Conservation (phyloP, 257 asterid species). For the Fraxinus pennsylvanica region DNA sequence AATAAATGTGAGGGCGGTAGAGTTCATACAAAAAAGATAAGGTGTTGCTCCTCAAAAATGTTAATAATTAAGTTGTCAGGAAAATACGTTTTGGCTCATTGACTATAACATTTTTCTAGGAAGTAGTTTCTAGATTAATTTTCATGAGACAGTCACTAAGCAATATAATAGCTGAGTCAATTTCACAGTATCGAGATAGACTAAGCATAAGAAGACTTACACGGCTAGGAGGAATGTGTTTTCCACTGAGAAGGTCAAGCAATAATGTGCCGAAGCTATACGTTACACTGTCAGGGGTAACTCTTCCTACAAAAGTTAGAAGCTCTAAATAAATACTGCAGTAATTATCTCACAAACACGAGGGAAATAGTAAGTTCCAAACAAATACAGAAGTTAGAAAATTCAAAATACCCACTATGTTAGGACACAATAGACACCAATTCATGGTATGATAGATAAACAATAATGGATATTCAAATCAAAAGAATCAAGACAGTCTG, state of each 20-base stretch:
- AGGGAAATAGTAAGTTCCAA: not conserved
- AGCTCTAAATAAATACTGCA: not conserved
- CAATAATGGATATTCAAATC: not conserved
- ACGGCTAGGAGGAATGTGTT: slow-evolving; percentile 7
- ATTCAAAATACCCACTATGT: not conserved
- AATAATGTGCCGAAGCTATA: slow-evolving; percentile 1
- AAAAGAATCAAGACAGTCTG: not conserved
- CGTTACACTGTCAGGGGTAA: not conserved
- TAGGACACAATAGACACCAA: not conserved
- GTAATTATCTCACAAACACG: not conserved
- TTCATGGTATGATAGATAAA: not conserved
- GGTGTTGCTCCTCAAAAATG: not conserved
- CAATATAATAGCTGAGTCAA: not conserved
- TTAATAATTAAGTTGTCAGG: not conserved
- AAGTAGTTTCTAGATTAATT: not conserved
- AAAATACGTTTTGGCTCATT: not conserved
- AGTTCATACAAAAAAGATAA: not conserved
- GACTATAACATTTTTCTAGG: not conserved
- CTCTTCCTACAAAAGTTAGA: slow-evolving; percentile 8
- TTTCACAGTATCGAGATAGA: not conserved
- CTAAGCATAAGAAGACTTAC: not conserved
- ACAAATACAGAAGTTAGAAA: not conserved
- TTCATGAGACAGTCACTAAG: not conserved
- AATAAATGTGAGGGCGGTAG: not conserved
- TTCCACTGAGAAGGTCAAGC: slow-evolving; percentile 6